Evolutionary conservation across 2,329 filamentous ascomycete species (phyloP), one percentile per base, ranked within the genome.

Genomic region (Elsinoe batatas): DNA sequence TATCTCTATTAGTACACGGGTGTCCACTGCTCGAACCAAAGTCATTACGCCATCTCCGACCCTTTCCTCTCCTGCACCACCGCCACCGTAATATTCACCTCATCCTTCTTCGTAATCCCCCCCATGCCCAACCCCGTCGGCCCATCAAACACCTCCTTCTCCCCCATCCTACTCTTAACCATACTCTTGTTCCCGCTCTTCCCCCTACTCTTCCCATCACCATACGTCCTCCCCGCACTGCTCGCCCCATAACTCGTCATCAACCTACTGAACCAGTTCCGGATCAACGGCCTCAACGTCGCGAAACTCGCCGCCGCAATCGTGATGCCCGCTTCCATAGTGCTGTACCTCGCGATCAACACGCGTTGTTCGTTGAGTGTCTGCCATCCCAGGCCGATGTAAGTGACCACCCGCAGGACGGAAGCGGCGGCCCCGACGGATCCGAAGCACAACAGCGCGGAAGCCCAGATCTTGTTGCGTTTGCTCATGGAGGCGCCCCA

Each of bases 211-310:
- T 47, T 47, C 43, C 43, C 43, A 32, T 47, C 26, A 26, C 43
- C 43, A 32, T 47, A 47, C 22, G 43, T 47, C 18, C 26, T 5
- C 22, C 43, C 43, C 11, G 22, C 43, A 47, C 43, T 47, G 20
- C 43, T 47, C 10, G 43, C 43, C 15, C 43, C 43, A 47, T 47
- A 32, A 47, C 43, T 47, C 43, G 43, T 47, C 43, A 47, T 47
- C 10, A 47, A 26, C 43, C 43, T 47, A 47, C 43, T 47, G 43
- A 47, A 47, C 46, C 47, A 53, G 11, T 40, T 40, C 42, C 43
- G 54, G 47, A 64, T 60, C 7, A 65, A 49, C 2, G 63, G 60
- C 11, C 63, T 58, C 20, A 64, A 57, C 3, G 62, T 57, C 10
- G 59, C 53, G 20, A 64, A 36, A 13, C 58, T 60, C 3, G 58